Base-by-base conservation (phyloP, 2,329 filamentous ascomycete genomes). In the Metarhizium robertsii region DNA sequence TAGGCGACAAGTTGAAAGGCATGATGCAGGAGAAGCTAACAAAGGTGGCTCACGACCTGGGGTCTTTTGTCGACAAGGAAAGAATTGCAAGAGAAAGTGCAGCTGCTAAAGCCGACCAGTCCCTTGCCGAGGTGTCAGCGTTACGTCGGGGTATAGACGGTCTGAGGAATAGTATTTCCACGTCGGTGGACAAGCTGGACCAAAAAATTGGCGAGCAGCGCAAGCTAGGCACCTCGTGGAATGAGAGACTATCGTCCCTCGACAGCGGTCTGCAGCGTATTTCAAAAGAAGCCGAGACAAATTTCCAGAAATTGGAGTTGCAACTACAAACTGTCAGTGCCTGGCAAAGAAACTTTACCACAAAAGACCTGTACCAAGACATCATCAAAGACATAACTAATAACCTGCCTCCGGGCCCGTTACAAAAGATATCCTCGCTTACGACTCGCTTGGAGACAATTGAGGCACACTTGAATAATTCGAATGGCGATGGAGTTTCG, bases 271-370 rank as follows among this genome's bases (percentile, higher is more conserved):
- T 54, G 6, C 47, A 47, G 25, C 6, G 14, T 14, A 2, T 45
- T 5, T 38, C 43, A 14, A 16, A 16, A 30, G 29, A 54, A 45
- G 53, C 53, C 6, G 16, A 57, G 13, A 58, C 61, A 2, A 45
- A 52, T 45, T 7, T 54, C 18, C 65, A 69, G 0, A 62, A 64
- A 4, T 59, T 78, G 6, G 66, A 70, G 16, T 62, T 71, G 43
- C 64, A 73, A 49, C 36, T 78, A 4, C 61, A 61, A 20, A 63
- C 69, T 1, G 60, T 84, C 7, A 73, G 79, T 61, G 55, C 57
- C 0, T 79, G 78, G 57, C 81, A 74, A 57, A 75, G 74, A 55
- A 80, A 78, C 59, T 64, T 84, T 7, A 70, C 64, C 20, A 75
- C 77, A 1, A 73, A 69, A 49, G 61, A 66, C 2, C 65, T 79